Evolutionary conservation across 2,329 filamentous ascomycete genomes (phyloP), one percentile per base, ranked within the genome.

Genomic region (Torrubiella hemipterigena): DNA sequence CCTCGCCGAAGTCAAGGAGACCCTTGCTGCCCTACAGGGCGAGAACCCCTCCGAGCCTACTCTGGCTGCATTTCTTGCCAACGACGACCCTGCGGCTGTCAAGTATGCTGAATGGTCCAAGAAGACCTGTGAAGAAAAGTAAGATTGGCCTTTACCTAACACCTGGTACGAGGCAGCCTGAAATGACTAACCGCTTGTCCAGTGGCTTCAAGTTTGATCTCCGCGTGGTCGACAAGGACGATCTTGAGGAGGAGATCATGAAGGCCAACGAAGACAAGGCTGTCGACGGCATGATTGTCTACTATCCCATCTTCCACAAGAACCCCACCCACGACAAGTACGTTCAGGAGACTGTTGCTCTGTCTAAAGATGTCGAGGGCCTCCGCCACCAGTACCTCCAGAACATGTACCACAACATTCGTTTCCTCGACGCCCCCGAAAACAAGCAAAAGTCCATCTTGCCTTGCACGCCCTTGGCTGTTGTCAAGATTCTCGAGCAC

Each of bases 341-440:
- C 56, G 76, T 98, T 42, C 89, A 96, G 61, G 87, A 95, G 61
- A 84, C 93, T 4, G 86, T 95, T 34, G 77, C 84, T 34, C 70
- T 94, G 26, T 63, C 72, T 55, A 96, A 98, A 59, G 91, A 98
- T 49, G 89, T 98, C 42, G 91, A 98, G 58, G 91, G 91, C 21
- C 74, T 98, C 36, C 85, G 81, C 46, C 89, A 95, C 59, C 79
- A 78, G 51, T 87, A 96, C 61, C 81, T 96, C 50, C 87, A 89
- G 73, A 98, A 98, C 70, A 95, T 98, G 87, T 98, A 96, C 63
- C 83, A 95, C 66, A 98, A 98, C 63, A 75, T 93, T 47, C 84
- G 91, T 42, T 96, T 87, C 64, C 69, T 98, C 34, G 91, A 98
- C 58, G 65, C 77, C 16, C 79, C 80, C 5, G 57, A 67, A 26